Evolutionary conservation across 2,329 filamentous ascomycete species (phyloP).

Genomic region (Akanthomyces dipterigenus): DNA sequence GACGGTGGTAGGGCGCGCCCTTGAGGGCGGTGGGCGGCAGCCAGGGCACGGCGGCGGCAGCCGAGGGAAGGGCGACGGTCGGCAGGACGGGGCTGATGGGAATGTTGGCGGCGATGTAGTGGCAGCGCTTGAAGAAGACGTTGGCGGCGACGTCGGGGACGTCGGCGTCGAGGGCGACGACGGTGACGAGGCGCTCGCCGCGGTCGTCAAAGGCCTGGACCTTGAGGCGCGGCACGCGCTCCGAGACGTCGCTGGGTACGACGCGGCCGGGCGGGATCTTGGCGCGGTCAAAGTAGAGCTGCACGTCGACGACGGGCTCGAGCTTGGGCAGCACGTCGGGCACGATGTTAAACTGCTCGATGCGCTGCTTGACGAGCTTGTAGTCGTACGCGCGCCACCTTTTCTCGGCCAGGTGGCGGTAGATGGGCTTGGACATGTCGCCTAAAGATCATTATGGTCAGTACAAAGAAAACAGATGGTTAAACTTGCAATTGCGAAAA

Average conservation of each 20-base stretch:
- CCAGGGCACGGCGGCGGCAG: conserved; percentile 73
- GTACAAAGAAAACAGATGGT: too few species aligned
- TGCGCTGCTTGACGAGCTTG: conserved; percentile 74
- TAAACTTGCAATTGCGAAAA: neutral
- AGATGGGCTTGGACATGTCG: conserved; percentile 95
- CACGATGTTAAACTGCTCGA: conserved; percentile 77
- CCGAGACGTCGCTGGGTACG: conserved; percentile 67
- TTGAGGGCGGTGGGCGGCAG: conserved; percentile 81
- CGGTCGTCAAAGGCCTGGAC: conserved; percentile 81
- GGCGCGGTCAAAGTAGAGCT: conserved; percentile 68
- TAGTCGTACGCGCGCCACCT: conserved; percentile 85
- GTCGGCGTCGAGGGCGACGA: conserved; percentile 84
- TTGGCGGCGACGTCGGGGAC: conserved; percentile 74
- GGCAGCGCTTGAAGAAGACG: conserved; percentile 72
- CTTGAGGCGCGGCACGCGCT: conserved; percentile 65
- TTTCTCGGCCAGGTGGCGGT: conserved; percentile 77
- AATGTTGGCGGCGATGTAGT: conserved; percentile 72
- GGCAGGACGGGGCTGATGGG: conserved; percentile 46
- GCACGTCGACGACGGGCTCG: conserved; percentile 71
- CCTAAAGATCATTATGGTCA: conserved; percentile 41
- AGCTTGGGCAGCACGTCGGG: conserved; percentile 82
- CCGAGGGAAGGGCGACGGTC: conserved; percentile 55
- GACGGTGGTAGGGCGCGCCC: conserved; percentile 83
- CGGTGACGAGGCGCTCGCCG: conserved; percentile 73
- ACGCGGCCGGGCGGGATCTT: conserved; percentile 71